phyloP scores from a whole-genome alignment of 768 basidiomycete species.

The Mycena polygramma region DNA sequence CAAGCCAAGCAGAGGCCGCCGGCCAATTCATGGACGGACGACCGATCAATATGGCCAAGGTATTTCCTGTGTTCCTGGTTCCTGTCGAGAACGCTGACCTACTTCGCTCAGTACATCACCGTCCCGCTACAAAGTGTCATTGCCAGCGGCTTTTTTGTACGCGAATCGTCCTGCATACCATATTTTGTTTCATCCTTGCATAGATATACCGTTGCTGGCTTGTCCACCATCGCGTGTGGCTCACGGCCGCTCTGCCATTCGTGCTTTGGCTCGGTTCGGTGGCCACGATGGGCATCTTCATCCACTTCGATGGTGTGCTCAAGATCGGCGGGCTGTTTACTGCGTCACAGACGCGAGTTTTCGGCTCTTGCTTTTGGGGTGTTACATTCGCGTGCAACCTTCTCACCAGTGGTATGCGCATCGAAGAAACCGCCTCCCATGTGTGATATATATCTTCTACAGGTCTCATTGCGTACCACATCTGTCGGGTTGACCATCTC shows the following conservation, averaged over 20 bases:
- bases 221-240: slow-evolving; percentile 16
- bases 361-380: slow-evolving; percentile 30
- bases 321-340: slow-evolving; percentile 19
- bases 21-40: slow-evolving; percentile 1
- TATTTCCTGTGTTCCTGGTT: not conserved
- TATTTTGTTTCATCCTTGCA: not conserved
- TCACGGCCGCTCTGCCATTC: slow-evolving; percentile 7
- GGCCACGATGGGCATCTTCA: slow-evolving; percentile 28
- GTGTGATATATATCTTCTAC: not conserved
- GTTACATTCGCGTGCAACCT: slow-evolving; percentile 26
- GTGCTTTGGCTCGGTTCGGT: slow-evolving; percentile 28
- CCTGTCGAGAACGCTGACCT: not conserved
- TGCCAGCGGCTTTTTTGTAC: slow-evolving; percentile 30
- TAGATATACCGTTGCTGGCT: slow-evolving; percentile 38
- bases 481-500: slow-evolving; percentile 6
- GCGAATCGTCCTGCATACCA: not conserved
- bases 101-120: slow-evolving; percentile 21
- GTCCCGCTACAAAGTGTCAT: slow-evolving; percentile 23
- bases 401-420: slow-evolving; percentile 28
- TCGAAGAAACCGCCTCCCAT: not conserved
- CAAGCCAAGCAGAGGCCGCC: not conserved
- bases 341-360: slow-evolving; percentile 1
- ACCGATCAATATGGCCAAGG: slow-evolving; percentile 25
- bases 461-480: slow-evolving; percentile 27
- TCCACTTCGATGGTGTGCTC: not conserved